Evolutionary conservation across 2,329 filamentous ascomycete genomes (phyloP).

Genomic region (Ceratocystis colombiana): DNA sequence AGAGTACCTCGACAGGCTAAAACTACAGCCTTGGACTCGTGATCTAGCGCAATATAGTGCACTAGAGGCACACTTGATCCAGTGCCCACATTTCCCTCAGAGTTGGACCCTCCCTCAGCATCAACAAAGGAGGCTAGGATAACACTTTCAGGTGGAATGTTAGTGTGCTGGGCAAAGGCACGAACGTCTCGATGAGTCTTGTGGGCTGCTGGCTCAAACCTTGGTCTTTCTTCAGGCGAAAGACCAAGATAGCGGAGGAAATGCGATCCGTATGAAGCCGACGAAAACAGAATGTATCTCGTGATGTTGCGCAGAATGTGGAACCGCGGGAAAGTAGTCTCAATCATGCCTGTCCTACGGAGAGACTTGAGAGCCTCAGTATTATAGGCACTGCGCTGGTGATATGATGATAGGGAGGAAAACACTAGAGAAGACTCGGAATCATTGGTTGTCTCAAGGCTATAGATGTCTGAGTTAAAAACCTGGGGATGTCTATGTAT

Average conservation of each 20-base stretch:
- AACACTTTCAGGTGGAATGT: conserved; percentile 47
- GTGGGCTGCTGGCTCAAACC: conserved; percentile 34
- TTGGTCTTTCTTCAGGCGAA: conserved; percentile 38
- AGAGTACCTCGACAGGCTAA: conserved; percentile 62
- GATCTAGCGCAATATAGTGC: conserved; percentile 62
- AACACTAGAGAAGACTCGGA: conserved; percentile 46
- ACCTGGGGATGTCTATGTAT: conserved; percentile 18
- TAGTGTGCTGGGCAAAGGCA: conserved; percentile 54
- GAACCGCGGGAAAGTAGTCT: conserved; percentile 49
- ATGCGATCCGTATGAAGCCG: conserved; percentile 54
- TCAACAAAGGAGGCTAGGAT: conserved; percentile 63
- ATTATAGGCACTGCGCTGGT: conserved; percentile 41
- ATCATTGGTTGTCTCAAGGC: conserved; percentile 43
- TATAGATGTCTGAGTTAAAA: conserved; percentile 48
- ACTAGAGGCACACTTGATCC: conserved; percentile 53
- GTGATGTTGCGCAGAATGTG: conserved; percentile 54
- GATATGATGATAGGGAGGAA: conserved; percentile 35
- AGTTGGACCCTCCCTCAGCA: conserved; percentile 55
- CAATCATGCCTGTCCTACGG: conserved; percentile 44
- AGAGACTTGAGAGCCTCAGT: conserved; percentile 42
- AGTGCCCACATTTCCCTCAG: conserved; percentile 52
- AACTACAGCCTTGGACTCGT: conserved; percentile 60
- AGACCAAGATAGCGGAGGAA: conserved; percentile 56
- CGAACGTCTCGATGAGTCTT: conserved; percentile 50
- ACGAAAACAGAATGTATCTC: conserved; percentile 56